These are phyloP conservation scores for Yarrowia galli DNA, from an alignment of 1,139 yeast species.

Conservation along the genomic window DNA sequence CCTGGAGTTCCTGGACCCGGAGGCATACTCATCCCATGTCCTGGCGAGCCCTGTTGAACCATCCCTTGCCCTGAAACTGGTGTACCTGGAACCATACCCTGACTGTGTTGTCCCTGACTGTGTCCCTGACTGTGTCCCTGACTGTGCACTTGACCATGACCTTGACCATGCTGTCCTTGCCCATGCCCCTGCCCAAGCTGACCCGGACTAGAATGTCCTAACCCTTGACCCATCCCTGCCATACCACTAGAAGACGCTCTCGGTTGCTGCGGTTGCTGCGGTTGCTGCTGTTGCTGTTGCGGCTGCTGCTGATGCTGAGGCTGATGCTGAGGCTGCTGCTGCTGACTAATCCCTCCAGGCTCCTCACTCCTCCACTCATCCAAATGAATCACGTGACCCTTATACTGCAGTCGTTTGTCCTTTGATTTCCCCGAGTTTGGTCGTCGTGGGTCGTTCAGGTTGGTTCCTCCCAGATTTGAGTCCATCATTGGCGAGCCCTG, in stretches of 20 bases:
- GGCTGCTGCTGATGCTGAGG: constrained; percentile 4
- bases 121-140: constrained; percentile 1
- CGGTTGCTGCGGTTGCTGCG: not conserved
- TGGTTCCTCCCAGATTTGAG: not conserved
- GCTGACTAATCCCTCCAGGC: not conserved
- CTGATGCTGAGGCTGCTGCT: not conserved
- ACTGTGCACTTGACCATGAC: not conserved
- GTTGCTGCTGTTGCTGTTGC: not conserved
- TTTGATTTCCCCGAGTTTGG: constrained; percentile 20
- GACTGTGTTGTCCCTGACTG: not conserved
- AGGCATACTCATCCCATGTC: not conserved
- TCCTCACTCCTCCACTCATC: constrained; percentile 17
- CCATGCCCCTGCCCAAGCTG: too few relatives aligned
- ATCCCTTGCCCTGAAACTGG: not conserved
- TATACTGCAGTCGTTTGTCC: constrained; percentile 26
- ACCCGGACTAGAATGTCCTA: too few relatives aligned
- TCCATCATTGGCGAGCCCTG: not conserved
- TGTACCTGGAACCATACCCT: not conserved
- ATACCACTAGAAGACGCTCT: constrained; percentile 1
- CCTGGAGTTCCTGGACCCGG: not conserved
- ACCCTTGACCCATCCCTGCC: not conserved
- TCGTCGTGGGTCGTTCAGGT: constrained; percentile 17
- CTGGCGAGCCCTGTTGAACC: not conserved
- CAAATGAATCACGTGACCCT: constrained; percentile 35
- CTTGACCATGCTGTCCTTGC: too few relatives aligned